These are phyloP conservation scores for Moringa oleifera DNA, from an alignment of 345 rosid species.

Conservation along the genomic window DNA sequence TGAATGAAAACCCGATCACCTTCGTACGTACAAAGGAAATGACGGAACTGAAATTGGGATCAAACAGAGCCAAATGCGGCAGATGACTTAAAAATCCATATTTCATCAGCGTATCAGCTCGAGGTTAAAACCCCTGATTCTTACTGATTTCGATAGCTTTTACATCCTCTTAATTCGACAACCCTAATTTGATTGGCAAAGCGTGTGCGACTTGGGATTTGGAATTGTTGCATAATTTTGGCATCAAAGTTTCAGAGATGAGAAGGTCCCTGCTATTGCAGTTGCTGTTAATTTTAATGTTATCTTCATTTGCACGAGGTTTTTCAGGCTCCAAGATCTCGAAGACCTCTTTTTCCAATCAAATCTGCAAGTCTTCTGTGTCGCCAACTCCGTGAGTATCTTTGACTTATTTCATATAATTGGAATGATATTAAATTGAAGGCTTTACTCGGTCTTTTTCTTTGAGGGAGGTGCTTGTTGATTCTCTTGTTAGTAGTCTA, in stretches of 20 bases:
- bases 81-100: background rate
- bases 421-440: conserved; percentile 2
- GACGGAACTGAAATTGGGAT: no score
- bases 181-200: background rate
- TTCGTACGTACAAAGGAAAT: no score
- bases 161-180: background rate
- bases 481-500: background rate
- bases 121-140: background rate
- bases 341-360: conserved; percentile 26
- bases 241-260: conserved; percentile 26
- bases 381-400: conserved; percentile 40
- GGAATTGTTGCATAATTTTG: background rate
- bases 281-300: conserved; percentile 25
- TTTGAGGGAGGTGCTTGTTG: background rate
- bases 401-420: background rate
- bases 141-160: background rate
- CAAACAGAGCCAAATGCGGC: background rate
- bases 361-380: conserved; percentile 20
- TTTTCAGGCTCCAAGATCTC: conserved; percentile 35
- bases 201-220: background rate
- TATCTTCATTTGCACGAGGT: conserved; percentile 31
- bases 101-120: background rate
- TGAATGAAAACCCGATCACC: no score
- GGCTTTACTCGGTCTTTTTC: background rate
- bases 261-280: conserved; percentile 36